These are phyloP conservation scores for Aspergillus novoparasiticus DNA, from an alignment of 2,329 filamentous ascomycete species.

Conservation along the genomic window DNA sequence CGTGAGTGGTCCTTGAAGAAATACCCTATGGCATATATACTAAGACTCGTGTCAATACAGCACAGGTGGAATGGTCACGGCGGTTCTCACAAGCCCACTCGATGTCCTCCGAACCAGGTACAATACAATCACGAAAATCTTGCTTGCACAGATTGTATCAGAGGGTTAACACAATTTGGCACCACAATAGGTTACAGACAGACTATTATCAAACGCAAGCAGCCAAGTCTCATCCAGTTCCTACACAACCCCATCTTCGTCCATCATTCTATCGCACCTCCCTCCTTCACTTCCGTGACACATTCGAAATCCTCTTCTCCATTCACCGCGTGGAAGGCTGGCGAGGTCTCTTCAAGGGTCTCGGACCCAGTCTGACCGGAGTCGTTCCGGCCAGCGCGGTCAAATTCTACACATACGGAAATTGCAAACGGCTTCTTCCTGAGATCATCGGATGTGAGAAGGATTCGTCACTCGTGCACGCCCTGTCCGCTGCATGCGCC, in stretches of 20 bases:
- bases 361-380: constrained; percentile 42
- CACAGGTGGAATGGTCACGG: constrained; percentile 79
- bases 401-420: constrained; percentile 44
- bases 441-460: constrained; percentile 30
- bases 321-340: constrained; percentile 42
- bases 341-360: constrained; percentile 40
- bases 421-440: constrained; percentile 39
- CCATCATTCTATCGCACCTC: constrained; percentile 59
- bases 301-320: constrained; percentile 37
- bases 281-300: constrained; percentile 52
- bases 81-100: constrained; percentile 87
- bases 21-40: background rate
- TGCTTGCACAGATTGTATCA: background rate
- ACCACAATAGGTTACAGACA: constrained; percentile 64
- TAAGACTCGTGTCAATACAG: constrained; percentile 16
- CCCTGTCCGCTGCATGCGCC: constrained; percentile 37
- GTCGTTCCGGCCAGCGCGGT: constrained; percentile 43
- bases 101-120: constrained; percentile 94
- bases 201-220: constrained; percentile 80
- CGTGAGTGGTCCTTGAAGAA: constrained; percentile 29
- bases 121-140: background rate
- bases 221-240: constrained; percentile 62
- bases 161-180: background rate
- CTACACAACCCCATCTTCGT: constrained; percentile 55
- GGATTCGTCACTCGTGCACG: constrained; percentile 36